Percentiles rank a stretch among this genome's conserved stretches.
phyloP scores from a whole-genome alignment of 345 rosid species.

The Gossypium mustelinum region DNA sequence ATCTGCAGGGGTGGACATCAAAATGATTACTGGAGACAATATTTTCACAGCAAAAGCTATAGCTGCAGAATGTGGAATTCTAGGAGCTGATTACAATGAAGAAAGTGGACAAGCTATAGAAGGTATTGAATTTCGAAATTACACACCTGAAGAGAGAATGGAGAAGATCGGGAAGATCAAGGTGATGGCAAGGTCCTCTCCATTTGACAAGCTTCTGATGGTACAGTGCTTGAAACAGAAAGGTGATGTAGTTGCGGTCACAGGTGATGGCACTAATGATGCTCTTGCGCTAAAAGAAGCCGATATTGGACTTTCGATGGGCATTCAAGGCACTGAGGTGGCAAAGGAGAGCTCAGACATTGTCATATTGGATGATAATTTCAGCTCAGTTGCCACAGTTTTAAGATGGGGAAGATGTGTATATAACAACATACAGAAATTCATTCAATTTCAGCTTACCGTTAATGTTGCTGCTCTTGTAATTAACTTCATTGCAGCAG shows the following conservation, averaged over 20 bases:
- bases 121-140: constrained; percentile 54
- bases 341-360: constrained; percentile 69
- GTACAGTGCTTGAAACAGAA: constrained; percentile 56
- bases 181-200: constrained; percentile 73
- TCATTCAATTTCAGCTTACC: constrained; percentile 67
- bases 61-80: constrained; percentile 65
- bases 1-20: constrained; percentile 52
- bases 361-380: constrained; percentile 58
- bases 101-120: constrained; percentile 40
- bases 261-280: constrained; percentile 65
- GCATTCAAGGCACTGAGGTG: constrained; percentile 61
- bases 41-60: constrained; percentile 69
- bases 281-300: constrained; percentile 66
- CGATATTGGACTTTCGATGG: constrained; percentile 66
- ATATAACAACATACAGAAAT: constrained; percentile 55
- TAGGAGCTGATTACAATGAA: constrained; percentile 28
- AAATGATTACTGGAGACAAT: constrained; percentile 75
- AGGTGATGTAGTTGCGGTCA: constrained; percentile 63
- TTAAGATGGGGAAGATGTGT: constrained; percentile 65
- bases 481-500: constrained; percentile 56
- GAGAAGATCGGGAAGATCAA: constrained; percentile 46
- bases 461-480: constrained; percentile 58
- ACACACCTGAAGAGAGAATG: constrained; percentile 43
- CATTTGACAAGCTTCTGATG: constrained; percentile 66
- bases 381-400: constrained; percentile 52